Evolutionary conservation across 1,284 basidiomycete species (phyloP).

Genomic region (Ustilago trichophora): DNA sequence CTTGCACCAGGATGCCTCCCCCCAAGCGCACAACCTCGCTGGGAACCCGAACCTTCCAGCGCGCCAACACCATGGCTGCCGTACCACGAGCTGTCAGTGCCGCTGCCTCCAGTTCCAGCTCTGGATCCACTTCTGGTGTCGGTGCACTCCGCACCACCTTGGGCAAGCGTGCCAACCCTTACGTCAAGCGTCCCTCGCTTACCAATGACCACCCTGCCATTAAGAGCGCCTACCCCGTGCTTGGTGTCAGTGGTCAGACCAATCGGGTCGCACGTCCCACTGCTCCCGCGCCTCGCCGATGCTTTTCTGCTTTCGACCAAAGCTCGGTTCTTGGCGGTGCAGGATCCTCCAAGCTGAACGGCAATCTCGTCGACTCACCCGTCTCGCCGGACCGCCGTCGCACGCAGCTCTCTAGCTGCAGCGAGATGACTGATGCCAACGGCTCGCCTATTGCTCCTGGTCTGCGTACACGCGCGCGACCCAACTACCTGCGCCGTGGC

Average conservation of each 20-base stretch:
- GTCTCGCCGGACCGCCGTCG: conserved; percentile 39
- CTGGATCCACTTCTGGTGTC: conserved; percentile 6
- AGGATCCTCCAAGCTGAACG: conserved; percentile 13
- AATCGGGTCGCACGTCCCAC: conserved; percentile 27
- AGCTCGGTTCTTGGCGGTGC: conserved; percentile 19
- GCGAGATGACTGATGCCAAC: conserved; percentile 41
- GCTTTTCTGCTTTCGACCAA: conserved; percentile 48
- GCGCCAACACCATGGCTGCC: conserved; percentile 36
- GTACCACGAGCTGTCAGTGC: conserved; percentile 14
- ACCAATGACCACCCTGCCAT: conserved; percentile 13
- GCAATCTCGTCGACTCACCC: conserved; percentile 11
- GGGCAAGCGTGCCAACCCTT: conserved; percentile 56
- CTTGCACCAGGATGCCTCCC: conserved; percentile 36
- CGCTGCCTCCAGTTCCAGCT: conserved; percentile 1
- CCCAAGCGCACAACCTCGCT: conserved; percentile 40
- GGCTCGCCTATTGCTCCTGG: conserved; percentile 51
- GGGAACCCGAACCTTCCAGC: conserved; percentile 38
- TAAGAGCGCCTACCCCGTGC: conserved; percentile 48
- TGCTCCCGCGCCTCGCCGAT: conserved; percentile 51
- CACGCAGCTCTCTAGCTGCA: conserved; percentile 12
- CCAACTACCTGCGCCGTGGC: conserved; percentile 35
- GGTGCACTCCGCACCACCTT: conserved; percentile 29
- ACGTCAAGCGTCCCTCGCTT: conserved; percentile 49
- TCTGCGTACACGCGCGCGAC: conserved; percentile 21
- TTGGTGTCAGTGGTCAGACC: conserved; percentile 32